Evolutionary conservation across 1,284 basidiomycete genomes (phyloP).

Genomic region (Ceratobasidium sp.): DNA sequence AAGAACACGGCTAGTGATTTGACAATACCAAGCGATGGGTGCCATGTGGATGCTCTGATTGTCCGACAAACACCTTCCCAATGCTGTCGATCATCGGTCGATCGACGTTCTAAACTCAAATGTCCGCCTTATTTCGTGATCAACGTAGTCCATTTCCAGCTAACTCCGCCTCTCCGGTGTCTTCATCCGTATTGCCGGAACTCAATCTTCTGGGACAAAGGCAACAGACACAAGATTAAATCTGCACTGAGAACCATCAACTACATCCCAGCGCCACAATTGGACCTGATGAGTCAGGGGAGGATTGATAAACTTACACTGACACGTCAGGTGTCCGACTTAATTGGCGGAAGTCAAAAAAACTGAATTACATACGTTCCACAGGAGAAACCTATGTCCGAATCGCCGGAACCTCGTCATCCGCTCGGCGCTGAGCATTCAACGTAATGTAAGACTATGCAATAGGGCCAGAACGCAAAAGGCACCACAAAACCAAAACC

Average conservation of each 20-base stretch:
- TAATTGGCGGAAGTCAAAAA: not conserved
- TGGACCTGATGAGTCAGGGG: too few relatives aligned
- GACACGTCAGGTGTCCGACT: too few relatives aligned
- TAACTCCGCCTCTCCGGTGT: not conserved
- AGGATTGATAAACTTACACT: too few relatives aligned
- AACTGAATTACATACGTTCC: too few relatives aligned
- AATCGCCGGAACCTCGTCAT: not conserved
- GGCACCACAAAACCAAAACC: constrained; percentile 69
- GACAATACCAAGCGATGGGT: not conserved
- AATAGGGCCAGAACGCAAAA: constrained; percentile 67
- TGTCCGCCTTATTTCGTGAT: not conserved
- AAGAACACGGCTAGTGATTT: constrained; percentile 1
- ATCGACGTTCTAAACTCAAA: constrained; percentile 19
- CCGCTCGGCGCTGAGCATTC: constrained; percentile 40
- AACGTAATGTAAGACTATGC: constrained; percentile 76
- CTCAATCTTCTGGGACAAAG: too few relatives aligned
- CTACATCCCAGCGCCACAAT: too few relatives aligned
- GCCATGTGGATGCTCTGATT: not conserved
- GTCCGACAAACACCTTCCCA: not conserved
- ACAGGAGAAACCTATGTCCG: too few relatives aligned
- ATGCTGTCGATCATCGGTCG: constrained; percentile 32
- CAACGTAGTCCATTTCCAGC: constrained; percentile 1
- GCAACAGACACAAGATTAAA: too few relatives aligned
- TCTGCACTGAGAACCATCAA: too few relatives aligned
- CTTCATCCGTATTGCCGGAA: not conserved